These are phyloP conservation scores for Aspergillus fischeri DNA, from an alignment of 2,329 filamentous ascomycete species.

Conservation along the genomic window DNA sequence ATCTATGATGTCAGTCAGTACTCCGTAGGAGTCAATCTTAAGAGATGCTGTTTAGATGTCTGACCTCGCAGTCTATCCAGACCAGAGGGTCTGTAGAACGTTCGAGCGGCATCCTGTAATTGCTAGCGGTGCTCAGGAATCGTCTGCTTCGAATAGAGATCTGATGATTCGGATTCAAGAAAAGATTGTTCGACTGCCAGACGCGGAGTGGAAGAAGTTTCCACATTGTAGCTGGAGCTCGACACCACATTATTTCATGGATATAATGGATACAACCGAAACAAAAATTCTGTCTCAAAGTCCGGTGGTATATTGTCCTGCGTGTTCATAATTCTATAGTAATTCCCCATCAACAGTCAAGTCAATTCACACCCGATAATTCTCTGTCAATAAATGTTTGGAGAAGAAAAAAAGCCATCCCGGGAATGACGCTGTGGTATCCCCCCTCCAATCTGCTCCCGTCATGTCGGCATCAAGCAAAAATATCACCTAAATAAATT, in stretches of 20 bases:
- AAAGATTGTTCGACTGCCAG: background rate
- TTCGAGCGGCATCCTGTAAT: slow-evolving; percentile 37
- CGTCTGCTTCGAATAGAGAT: background rate
- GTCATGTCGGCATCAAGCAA: slow-evolving; percentile 5
- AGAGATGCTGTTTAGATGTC: background rate
- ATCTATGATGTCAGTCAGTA: background rate
- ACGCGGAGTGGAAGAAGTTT: slow-evolving; percentile 6
- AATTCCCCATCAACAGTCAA: too few species aligned
- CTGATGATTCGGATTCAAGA: background rate
- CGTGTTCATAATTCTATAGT: background rate
- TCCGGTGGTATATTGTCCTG: background rate
- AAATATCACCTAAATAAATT: slow-evolving; percentile 1
- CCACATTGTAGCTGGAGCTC: background rate
- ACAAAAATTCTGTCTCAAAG: background rate
- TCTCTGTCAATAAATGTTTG: background rate
- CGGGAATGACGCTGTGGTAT: background rate
- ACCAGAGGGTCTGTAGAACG: slow-evolving; percentile 65
- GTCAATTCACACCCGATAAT: background rate
- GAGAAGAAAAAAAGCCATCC: background rate
- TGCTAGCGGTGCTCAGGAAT: background rate
- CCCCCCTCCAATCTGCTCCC: background rate
- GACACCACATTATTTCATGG: background rate
- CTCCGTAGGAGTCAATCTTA: background rate
- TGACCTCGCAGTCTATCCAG: slow-evolving; percentile 77
- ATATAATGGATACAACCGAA: background rate